Conservation (phyloP, 768 basidiomycete species). For the Collybiopsis luxurians region DNA sequence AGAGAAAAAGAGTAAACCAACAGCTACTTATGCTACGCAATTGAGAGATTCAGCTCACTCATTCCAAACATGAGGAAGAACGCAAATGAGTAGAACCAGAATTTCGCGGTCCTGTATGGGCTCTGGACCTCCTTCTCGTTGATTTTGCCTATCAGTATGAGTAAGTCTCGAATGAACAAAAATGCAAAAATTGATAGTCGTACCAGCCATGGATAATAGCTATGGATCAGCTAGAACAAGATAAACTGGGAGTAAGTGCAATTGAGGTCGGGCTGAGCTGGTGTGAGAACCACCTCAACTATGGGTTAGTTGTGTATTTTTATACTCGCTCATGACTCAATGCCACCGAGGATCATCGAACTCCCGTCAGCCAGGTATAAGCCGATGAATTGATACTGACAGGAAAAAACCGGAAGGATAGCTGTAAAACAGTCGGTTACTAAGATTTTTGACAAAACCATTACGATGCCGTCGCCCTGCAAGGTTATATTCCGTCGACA, state of each 20-base stretch:
- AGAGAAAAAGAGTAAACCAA: not conserved
- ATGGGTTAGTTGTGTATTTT: too few species aligned
- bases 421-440: too few species aligned
- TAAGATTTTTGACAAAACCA: too few species aligned
- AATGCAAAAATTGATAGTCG: not conserved
- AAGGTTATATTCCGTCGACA: too few species aligned
- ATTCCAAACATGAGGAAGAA: slow-evolving; percentile 25
- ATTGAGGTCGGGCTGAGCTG: not conserved
- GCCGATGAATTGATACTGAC: too few species aligned
- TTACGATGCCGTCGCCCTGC: too few species aligned
- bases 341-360: too few species aligned
- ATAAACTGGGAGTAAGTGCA: not conserved
- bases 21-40: not conserved
- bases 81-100: slow-evolving; percentile 15
- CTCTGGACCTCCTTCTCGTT: slow-evolving; percentile 5
- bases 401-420: too few species aligned
- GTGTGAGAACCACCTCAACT: not conserved
- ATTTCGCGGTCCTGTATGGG: slow-evolving; percentile 2
- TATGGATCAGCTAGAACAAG: too few species aligned
- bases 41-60: slow-evolving; percentile 17
- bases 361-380: too few species aligned
- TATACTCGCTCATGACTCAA: too few species aligned
- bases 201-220: slow-evolving; percentile 1
- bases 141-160: not conserved
- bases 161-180: not conserved